A percentile compares a stretch with the other conserved stretches of the same genome.
These are phyloP conservation scores for Microbotryum violaceum DNA, from an alignment of 1,284 basidiomycete genomes.

Conservation along the genomic window DNA sequence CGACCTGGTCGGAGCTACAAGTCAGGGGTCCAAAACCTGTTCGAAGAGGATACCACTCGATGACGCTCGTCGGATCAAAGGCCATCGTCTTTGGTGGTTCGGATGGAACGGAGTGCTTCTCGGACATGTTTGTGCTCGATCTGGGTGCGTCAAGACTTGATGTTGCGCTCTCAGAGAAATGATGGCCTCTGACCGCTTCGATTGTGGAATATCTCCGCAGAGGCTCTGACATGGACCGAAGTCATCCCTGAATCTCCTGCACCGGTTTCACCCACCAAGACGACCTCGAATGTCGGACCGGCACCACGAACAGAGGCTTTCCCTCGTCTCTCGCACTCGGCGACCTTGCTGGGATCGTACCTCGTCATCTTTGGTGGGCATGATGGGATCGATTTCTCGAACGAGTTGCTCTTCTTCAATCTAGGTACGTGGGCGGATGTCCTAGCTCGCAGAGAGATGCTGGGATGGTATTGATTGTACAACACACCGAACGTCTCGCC, in stretches of 20 bases:
- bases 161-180: neutral
- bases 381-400: conserved; percentile 32
- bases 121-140: conserved; percentile 23
- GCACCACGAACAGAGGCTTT: conserved; percentile 1
- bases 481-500: neutral
- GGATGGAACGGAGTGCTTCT: conserved; percentile 28
- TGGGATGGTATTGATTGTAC: neutral
- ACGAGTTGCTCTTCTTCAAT: conserved; percentile 27
- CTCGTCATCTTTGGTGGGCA: conserved; percentile 34
- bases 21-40: conserved; percentile 21
- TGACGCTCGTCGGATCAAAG: conserved; percentile 22
- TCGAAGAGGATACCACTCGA: conserved; percentile 31
- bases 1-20: conserved; percentile 23
- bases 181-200: neutral
- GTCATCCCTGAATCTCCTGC: conserved; percentile 20
- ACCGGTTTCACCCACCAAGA: neutral
- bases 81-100: conserved; percentile 25
- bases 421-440: conserved; percentile 13
- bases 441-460: neutral
- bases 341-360: conserved; percentile 30
- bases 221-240: conserved; percentile 28
- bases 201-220: conserved; percentile 7
- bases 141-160: conserved; percentile 9
- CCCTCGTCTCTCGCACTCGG: conserved; percentile 29
- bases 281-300: neutral